Evolutionary conservation across 2,329 filamentous ascomycete genomes (phyloP).

Genomic region (Aspergillus fructus): DNA sequence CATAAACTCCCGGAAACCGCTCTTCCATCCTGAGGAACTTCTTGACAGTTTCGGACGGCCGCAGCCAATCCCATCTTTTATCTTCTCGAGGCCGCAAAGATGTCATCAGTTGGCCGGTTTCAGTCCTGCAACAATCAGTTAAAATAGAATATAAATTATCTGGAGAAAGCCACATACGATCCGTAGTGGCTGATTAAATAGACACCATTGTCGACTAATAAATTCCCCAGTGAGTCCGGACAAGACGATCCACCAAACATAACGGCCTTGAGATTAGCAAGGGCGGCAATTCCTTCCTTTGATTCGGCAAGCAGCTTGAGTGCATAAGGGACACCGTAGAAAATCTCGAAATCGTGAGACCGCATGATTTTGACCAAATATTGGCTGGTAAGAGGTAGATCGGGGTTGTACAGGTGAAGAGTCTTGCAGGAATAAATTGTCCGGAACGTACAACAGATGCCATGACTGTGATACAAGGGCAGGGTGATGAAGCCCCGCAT

Average conservation of each 20-base stretch:
- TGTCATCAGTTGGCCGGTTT: constrained; percentile 63
- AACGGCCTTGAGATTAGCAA: constrained; percentile 53
- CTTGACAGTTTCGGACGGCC: constrained; percentile 40
- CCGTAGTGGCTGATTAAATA: constrained; percentile 59
- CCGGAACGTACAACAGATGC: constrained; percentile 55
- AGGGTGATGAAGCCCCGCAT: constrained; percentile 55
- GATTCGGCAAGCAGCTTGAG: constrained; percentile 63
- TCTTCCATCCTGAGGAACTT: constrained; percentile 45
- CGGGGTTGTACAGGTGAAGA: constrained; percentile 56
- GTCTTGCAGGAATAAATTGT: constrained; percentile 52
- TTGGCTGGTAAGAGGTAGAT: constrained; percentile 55
- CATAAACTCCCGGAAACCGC: constrained; percentile 35
- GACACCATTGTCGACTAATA: constrained; percentile 53
- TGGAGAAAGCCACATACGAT: constrained; percentile 41
- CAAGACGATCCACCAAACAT: constrained; percentile 59
- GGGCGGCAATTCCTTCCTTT: constrained; percentile 51
- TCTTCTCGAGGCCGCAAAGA: constrained; percentile 55
- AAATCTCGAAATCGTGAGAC: constrained; percentile 49
- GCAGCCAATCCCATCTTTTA: constrained; percentile 62
- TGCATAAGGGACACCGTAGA: constrained; percentile 64
- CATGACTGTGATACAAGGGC: constrained; percentile 61
- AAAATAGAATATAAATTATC: not conserved
- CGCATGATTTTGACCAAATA: constrained; percentile 49
- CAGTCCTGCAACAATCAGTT: constrained; percentile 45
- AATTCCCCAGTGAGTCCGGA: constrained; percentile 59